phyloP scores from a whole-genome alignment of 192 early-diverging fungal genomes.

The Podila epigama region DNA sequence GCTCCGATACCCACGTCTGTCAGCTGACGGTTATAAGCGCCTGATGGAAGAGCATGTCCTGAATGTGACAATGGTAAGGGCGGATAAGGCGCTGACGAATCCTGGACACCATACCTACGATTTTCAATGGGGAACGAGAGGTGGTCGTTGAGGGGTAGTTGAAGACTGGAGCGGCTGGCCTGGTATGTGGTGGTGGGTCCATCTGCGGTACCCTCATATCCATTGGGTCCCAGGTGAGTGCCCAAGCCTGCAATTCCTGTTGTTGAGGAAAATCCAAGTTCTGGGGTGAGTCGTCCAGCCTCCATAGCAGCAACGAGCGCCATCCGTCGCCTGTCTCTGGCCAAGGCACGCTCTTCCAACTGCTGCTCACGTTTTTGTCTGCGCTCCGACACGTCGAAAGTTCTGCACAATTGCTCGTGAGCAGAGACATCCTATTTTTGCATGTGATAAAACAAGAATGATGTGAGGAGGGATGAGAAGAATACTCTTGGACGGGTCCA shows the following conservation, averaged over 20 bases:
- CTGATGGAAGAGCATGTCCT: not conserved
- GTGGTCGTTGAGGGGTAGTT: slow-evolving; percentile 36
- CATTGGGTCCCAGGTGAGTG: too few species aligned
- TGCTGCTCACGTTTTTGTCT: slow-evolving; percentile 32
- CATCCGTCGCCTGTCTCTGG: slow-evolving; percentile 23
- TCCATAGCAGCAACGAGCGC: slow-evolving; percentile 16
- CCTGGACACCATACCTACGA: slow-evolving; percentile 36
- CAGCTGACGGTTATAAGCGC: slow-evolving; percentile 20
- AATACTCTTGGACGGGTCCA: not conserved
- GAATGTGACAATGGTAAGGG: slow-evolving; percentile 3
- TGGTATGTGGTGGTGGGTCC: slow-evolving; percentile 12
- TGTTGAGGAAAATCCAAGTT: slow-evolving; percentile 20
- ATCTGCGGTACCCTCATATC: slow-evolving; percentile 20
- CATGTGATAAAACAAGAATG: not conserved
- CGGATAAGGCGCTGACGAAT: slow-evolving; percentile 11
- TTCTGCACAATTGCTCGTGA: slow-evolving; percentile 41
- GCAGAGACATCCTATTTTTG: slow-evolving; percentile 42
- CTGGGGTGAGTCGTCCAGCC: slow-evolving; percentile 18
- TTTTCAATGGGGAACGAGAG: slow-evolving; percentile 38
- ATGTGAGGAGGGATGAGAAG: not conserved
- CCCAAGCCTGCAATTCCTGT: slow-evolving; percentile 21
- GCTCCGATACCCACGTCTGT: not conserved
- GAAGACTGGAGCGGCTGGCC: slow-evolving; percentile 36
- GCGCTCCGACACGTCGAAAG: slow-evolving; percentile 44
- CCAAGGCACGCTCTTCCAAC: slow-evolving; percentile 24